Base-by-base conservation (phyloP, 2,329 filamentous ascomycete genomes). In the Zasmidium cellare region DNA sequence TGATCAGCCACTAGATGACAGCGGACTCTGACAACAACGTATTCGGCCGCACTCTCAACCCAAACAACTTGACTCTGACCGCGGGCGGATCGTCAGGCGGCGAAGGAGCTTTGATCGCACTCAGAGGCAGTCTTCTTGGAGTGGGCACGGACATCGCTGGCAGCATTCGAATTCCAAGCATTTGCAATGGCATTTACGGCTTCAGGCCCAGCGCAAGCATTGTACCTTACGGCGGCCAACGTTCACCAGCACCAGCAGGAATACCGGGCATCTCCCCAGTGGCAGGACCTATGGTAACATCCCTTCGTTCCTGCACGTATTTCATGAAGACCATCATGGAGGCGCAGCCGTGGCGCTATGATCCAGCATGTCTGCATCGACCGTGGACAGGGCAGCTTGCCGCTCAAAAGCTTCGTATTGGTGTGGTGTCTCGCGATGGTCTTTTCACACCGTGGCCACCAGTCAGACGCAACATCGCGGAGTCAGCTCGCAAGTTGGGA, bases 81-180 rank as follows among this genome's bases (percentile, higher is more conserved):
- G 79, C 84, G 0, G 88, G 88, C 3, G 88, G 88, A 1, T 85
- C 82, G 7, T 84, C 83, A 0, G 87, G 87, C 11, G 88, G 88
- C 14, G 86, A 89, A 69, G 85, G 80, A 0, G 84, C 82, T 0
- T 71, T 88, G 12, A 65, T 88, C 20, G 82, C 80, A 3, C 79
- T 88, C 75, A 76, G 79, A 31, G 85, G 85, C 0, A 81, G 77
- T 31, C 76, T 84, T 52, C 66, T 88, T 1, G 87, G 86, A 1
- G 77, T 87, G 18, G 84, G 84, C 0, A 87, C 85, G 0, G 86
- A 88, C 71, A 79, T 88, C 46, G 81, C 78, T 1, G 81, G 81
- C 2, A 78, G 74, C 55, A 87, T 96, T 69, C 85, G 87, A 66
- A 96, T 97, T 71, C 92, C 89, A 73, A 89, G 96, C 56, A 92